Evolutionary conservation across 2,329 filamentous ascomycete genomes (phyloP), one percentile per base, ranked within the genome.

Genomic region (Alternaria sp.): DNA sequence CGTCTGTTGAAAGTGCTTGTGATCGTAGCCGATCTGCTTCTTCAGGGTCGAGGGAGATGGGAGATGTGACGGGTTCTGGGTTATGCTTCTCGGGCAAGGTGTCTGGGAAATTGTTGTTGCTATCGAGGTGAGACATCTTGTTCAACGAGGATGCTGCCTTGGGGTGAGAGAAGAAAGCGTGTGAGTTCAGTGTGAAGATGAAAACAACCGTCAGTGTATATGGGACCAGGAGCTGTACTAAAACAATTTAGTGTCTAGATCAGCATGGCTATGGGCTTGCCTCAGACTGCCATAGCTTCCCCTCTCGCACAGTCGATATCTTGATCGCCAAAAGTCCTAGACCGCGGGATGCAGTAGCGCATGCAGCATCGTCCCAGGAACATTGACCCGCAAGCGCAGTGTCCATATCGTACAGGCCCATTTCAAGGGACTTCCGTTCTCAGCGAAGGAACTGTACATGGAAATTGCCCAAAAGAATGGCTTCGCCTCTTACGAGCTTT

Each of bases 1-100:
- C 37, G 1, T 41, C 37, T 0, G 37, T 41, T 0, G 37, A 41
- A 18, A 41, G 37, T 0, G 37, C 37, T 0, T 41, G 0, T 0
- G 37, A 41, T 41, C 37, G 37, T 41, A 41, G 15, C 0, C 37
- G 37, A 0, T 41, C 37, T 0, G 37, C 37, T 41, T 41, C 37
- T 41, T 41, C 37, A 2, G 37, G 37, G 1, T 10, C 1, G 37
- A 11, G 37, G 15, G 15, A 41, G 1, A 10, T 18, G n/a, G n/a
- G 37, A 11, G 37, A 41, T 41, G 37, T 41, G 37, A 0, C n/a
- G 15, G 15, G n/a, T 41, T 1, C n/a, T 18, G 37, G 37, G 11
- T 0, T 18, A 0, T 41, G 37, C n/a, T 41, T 41, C 37, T 41
- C 37, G 15, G n/a, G 0, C n/a, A 18, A 41, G 37, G n/a, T 41